A percentile compares a stretch with the other conserved stretches of the same genome.
Conservation (phyloP, 441 rosid species). For the Macaranga tanarius region DNA sequence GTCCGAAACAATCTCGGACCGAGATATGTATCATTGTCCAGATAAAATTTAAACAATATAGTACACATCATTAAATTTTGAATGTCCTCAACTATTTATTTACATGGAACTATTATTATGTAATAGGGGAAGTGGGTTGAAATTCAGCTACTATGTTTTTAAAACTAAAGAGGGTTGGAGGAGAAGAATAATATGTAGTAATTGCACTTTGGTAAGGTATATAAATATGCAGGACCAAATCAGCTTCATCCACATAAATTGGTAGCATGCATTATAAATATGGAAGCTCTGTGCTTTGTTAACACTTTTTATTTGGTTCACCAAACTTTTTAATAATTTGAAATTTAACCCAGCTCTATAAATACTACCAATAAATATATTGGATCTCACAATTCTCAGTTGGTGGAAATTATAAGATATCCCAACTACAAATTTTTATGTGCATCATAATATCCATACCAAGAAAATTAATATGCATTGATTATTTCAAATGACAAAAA, state of each 20-base stretch:
- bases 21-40: too few relatives aligned
- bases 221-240: neutral
- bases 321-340: conserved; percentile 18
- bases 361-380: neutral
- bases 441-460: too few relatives aligned
- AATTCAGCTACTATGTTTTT: neutral
- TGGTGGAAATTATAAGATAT: conserved; percentile 22
- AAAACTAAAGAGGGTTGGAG: too few relatives aligned
- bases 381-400: conserved; percentile 15
- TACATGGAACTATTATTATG: neutral
- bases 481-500: neutral
- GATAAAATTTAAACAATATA: too few relatives aligned
- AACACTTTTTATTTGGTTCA: conserved; percentile 10
- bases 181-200: neutral
- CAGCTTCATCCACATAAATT: neutral
- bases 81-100: too few relatives aligned
- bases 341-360: neutral
- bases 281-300: neutral
- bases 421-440: conserved; percentile 3
- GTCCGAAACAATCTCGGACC: too few relatives aligned
- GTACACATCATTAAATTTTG: too few relatives aligned
- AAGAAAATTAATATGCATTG: neutral
- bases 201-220: neutral
- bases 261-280: neutral
- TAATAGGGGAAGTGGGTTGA: neutral